A percentile compares a stretch with the other conserved stretches of the same genome.
These are phyloP conservation scores for Diaporthe caulivora DNA, from an alignment of 2,329 filamentous ascomycete species.

Conservation along the genomic window DNA sequence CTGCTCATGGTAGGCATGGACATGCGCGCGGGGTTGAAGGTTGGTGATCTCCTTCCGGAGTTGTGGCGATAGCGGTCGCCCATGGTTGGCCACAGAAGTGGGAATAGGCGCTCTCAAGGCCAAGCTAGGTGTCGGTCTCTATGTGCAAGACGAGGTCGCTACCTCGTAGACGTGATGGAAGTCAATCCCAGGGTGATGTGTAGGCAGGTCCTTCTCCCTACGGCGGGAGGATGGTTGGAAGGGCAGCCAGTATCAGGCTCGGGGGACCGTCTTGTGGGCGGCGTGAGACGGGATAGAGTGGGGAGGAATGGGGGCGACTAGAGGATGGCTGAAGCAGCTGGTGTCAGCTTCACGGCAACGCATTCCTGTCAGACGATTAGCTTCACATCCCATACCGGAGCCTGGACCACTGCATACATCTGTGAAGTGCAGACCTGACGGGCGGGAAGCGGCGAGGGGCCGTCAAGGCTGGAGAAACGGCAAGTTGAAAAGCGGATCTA, in stretches of 20 bases:
- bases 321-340: slow-evolving; percentile 20
- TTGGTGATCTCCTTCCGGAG: slow-evolving; percentile 58
- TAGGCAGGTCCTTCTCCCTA: slow-evolving; percentile 13
- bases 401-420: slow-evolving; percentile 28
- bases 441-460: background rate
- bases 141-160: background rate
- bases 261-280: slow-evolving; percentile 8
- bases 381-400: slow-evolving; percentile 1
- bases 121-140: background rate
- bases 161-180: background rate
- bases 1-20: slow-evolving; percentile 62
- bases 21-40: slow-evolving; percentile 63
- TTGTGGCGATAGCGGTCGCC: slow-evolving; percentile 59
- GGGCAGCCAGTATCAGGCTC: slow-evolving; percentile 15
- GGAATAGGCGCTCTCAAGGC: background rate
- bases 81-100: slow-evolving; percentile 52
- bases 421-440: background rate
- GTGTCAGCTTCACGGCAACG: slow-evolving; percentile 21
- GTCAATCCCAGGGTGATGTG: background rate
- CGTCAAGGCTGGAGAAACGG: background rate
- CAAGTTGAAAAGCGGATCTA: background rate
- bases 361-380: slow-evolving; percentile 33
- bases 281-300: slow-evolving; percentile 4
- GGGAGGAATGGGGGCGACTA: slow-evolving; percentile 20
- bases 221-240: slow-evolving; percentile 2